phyloP scores from a whole-genome alignment of 2,329 filamentous ascomycete species.

The Fusarium fracticaudum region DNA sequence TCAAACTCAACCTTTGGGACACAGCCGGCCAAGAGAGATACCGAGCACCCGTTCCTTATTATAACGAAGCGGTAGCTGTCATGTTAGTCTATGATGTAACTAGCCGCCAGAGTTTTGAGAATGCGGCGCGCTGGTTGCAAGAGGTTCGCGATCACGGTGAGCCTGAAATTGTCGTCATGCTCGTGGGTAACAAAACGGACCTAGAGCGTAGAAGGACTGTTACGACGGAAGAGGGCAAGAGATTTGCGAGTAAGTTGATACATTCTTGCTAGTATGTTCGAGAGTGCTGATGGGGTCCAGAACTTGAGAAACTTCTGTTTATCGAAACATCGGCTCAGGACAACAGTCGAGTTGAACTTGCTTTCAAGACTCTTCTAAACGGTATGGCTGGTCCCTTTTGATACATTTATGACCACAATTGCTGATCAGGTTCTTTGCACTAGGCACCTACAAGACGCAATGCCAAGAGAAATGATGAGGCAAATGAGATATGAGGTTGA shows the following conservation, averaged over 20 bases:
- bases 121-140: not conserved
- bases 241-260: not conserved
- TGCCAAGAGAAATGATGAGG: not conserved
- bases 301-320: not conserved
- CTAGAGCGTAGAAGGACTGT: not conserved
- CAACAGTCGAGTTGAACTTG: not conserved
- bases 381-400: not conserved
- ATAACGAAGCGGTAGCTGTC: not conserved
- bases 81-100: conserved; percentile 1
- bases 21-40: not conserved
- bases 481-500: too few relatives aligned
- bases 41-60: not conserved
- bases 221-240: not conserved
- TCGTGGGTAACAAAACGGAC: conserved; percentile 8
- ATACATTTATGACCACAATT: accelerated
- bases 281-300: not conserved
- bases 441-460: not conserved
- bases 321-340: not conserved
- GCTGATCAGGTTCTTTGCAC: accelerated
- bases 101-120: not conserved
- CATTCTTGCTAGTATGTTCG: accelerated
- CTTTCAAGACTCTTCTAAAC: not conserved
- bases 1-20: conserved; percentile 8
- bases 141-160: not conserved
- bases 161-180: not conserved